phyloP scores from a whole-genome alignment of 495 filamentous ascomycete species.

The Penicillium ochrochloron region DNA sequence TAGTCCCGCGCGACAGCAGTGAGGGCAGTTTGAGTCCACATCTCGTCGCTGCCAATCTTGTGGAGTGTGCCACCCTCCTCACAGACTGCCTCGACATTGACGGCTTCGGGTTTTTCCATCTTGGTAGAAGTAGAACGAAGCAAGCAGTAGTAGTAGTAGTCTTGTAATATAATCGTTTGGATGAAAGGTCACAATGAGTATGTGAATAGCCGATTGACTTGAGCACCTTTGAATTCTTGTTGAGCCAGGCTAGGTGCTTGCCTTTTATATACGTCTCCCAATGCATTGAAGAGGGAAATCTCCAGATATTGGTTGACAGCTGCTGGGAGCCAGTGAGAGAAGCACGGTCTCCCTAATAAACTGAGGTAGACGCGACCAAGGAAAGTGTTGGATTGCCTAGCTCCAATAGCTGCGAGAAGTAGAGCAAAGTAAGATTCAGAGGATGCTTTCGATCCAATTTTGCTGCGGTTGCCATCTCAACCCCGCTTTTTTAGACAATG shows the following conservation, averaged over 20 bases:
- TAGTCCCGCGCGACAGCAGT: not conserved
- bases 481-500: not conserved
- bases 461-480: not conserved
- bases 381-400: not conserved
- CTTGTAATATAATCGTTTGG: not conserved
- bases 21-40: not conserved
- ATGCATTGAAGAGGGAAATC: not conserved
- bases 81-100: not conserved
- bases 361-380: not conserved
- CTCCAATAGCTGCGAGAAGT: not conserved
- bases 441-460: not conserved
- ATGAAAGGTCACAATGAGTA: not conserved
- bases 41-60: slow-evolving; percentile 1
- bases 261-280: not conserved
- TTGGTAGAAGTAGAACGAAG: not conserved
- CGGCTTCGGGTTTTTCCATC: not conserved
- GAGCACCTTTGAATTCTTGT: not conserved
- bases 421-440: not conserved
- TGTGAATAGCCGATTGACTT: not conserved
- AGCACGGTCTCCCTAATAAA: not conserved
- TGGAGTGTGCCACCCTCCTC: not conserved
- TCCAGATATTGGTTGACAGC: not conserved
- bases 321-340: not conserved
- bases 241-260: not conserved
- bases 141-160: no score